Conservation (phyloP, 345 rosid species). For the Boechera divaricarpa region DNA sequence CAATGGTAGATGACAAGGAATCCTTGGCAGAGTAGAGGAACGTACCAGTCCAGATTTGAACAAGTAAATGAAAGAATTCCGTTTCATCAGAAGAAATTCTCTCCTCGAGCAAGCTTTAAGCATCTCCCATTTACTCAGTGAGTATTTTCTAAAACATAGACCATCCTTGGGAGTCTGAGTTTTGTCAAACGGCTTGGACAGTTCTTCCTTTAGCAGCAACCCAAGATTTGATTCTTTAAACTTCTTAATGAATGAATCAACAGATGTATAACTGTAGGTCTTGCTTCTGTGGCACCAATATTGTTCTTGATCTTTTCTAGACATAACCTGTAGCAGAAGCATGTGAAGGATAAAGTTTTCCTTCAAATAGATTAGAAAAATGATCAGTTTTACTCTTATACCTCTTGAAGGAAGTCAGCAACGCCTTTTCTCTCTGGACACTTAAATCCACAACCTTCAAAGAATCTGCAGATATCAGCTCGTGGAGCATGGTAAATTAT, state of each 20-base stretch:
- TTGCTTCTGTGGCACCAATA: conserved; percentile 49
- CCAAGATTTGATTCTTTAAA: conserved; percentile 50
- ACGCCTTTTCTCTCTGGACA: conserved; percentile 62
- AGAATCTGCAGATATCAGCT: conserved; percentile 49
- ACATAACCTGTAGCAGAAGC: conserved; percentile 50
- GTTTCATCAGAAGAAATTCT: conserved; percentile 56
- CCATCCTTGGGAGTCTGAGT: conserved; percentile 40
- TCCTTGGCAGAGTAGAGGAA: conserved; percentile 6
- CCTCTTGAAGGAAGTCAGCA: conserved; percentile 67
- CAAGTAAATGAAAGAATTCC: conserved; percentile 51
- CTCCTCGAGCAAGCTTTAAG: conserved; percentile 58
- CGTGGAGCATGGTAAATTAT: conserved; percentile 61
- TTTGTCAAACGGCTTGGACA: conserved; percentile 43
- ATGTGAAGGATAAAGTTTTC: neutral
- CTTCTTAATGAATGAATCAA: conserved; percentile 46
- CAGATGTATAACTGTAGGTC: conserved; percentile 52
- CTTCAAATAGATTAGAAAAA: conserved; percentile 5
- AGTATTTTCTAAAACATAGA: conserved; percentile 47
- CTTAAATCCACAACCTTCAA: conserved; percentile 60
- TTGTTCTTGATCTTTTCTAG: conserved; percentile 62
- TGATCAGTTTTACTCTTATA: neutral
- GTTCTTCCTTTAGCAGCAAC: conserved; percentile 40
- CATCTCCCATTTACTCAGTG: conserved; percentile 51
- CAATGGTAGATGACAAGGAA: conserved; percentile 1
- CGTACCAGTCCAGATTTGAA: conserved; percentile 49